Evolutionary conservation across 1,139 yeast genomes (phyloP).

Genomic region (Diutina mesorugosa): DNA sequence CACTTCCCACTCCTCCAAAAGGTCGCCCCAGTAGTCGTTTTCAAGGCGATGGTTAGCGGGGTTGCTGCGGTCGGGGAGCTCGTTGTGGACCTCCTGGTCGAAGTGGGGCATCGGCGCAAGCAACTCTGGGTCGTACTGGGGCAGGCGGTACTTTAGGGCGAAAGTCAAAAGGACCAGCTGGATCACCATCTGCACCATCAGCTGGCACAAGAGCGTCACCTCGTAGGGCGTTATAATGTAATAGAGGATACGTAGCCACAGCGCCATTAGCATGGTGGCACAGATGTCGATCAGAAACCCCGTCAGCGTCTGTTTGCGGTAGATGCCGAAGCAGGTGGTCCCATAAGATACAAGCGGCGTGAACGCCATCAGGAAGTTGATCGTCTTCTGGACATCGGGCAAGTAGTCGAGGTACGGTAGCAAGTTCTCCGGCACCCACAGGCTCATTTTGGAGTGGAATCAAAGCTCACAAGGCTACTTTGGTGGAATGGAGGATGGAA

Average conservation of each 20-base stretch:
- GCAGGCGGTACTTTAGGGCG: conserved; percentile 48
- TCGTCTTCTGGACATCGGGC: conserved; percentile 27
- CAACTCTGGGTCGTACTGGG: conserved; percentile 25
- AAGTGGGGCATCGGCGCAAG: conserved; percentile 18
- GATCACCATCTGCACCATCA: conserved; percentile 64
- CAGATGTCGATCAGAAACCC: conserved; percentile 87
- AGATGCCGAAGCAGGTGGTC: conserved; percentile 61
- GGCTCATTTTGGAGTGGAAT: background rate
- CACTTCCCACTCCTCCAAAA: background rate
- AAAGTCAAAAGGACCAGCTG: conserved; percentile 53
- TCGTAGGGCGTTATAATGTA: conserved; percentile 76
- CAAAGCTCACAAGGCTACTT: background rate
- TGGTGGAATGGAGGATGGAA: too few species aligned
- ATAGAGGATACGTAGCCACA: conserved; percentile 61
- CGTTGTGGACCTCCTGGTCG: background rate
- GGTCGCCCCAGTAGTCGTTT: background rate
- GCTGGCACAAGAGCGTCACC: conserved; percentile 58
- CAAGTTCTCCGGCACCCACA: background rate
- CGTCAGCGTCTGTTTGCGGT: conserved; percentile 45
- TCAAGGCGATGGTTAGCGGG: background rate
- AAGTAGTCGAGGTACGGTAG: conserved; percentile 21
- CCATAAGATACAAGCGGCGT: conserved; percentile 83
- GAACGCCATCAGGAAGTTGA: conserved; percentile 40
- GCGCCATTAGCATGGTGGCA: conserved; percentile 78
- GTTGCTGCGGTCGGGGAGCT: background rate